phyloP scores from a whole-genome alignment of 495 filamentous ascomycete genomes.

The Talaromyces trachyspermus region DNA sequence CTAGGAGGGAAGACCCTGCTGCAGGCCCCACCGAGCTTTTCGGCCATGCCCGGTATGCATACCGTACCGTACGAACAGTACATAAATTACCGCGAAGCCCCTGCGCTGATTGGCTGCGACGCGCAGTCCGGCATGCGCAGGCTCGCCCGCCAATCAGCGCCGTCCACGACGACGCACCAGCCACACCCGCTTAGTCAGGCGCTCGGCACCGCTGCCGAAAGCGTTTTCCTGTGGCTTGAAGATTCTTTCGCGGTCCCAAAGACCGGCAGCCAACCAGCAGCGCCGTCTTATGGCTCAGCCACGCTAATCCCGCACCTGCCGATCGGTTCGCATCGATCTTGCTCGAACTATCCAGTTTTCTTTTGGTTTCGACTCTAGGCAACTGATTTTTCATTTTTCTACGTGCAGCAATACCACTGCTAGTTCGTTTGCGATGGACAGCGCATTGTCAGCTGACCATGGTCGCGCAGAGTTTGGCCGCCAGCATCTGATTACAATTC shows the following conservation, averaged over 20 bases:
- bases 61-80: too few species aligned
- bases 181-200: not conserved
- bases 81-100: too few species aligned
- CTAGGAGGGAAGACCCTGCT: too few species aligned
- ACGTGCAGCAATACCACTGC: not conserved
- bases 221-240: constrained; percentile 3
- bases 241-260: not conserved
- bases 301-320: not conserved
- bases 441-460: constrained; percentile 3
- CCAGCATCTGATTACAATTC: too few species aligned
- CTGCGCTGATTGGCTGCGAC: not conserved
- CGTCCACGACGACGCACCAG: constrained; percentile 1
- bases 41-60: too few species aligned
- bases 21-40: too few species aligned
- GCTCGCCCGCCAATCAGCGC: constrained; percentile 2
- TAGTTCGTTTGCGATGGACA: not conserved
- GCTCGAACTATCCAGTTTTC: not conserved
- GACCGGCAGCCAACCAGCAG: constrained; percentile 1
- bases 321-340: too few species aligned
- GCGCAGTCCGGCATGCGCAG: not conserved
- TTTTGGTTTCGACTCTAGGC: not conserved
- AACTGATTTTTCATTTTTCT: not conserved
- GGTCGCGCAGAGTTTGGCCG: not conserved
- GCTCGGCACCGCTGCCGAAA: not conserved
- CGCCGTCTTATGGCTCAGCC: not conserved